Conservation (phyloP, 1,284 basidiomycete species). For the Microbotryomycetes sp. region DNA sequence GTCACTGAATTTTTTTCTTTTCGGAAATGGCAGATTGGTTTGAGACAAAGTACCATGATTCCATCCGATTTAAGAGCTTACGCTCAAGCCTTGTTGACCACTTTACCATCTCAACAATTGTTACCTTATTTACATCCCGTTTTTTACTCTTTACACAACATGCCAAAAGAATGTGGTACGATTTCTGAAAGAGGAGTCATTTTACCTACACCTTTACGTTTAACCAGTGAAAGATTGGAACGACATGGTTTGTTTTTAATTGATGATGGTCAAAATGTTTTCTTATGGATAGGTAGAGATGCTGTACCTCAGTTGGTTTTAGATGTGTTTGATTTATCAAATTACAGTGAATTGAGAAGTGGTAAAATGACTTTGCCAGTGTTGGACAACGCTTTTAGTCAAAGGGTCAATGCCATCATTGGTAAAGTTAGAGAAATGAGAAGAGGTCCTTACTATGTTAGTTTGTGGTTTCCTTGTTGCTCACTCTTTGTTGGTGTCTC, state of each 20-base stretch:
- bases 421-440: constrained; percentile 82
- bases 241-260: constrained; percentile 94
- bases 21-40: constrained; percentile 58
- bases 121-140: constrained; percentile 90
- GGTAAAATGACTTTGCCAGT: constrained; percentile 82
- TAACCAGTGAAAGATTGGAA: constrained; percentile 88
- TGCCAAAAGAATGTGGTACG: constrained; percentile 75
- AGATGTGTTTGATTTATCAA: constrained; percentile 90
- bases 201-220: constrained; percentile 77
- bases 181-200: constrained; percentile 74
- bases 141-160: constrained; percentile 95
- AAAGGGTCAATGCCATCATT: constrained; percentile 85
- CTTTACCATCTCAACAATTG: constrained; percentile 81
- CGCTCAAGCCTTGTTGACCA: constrained; percentile 85
- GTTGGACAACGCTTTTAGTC: constrained; percentile 86
- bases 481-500: not conserved
- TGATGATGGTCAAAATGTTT: constrained; percentile 95
- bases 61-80: constrained; percentile 94
- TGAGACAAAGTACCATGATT: constrained; percentile 91
- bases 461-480: constrained; percentile 36
- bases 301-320: constrained; percentile 87
- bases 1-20: not conserved
- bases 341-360: constrained; percentile 77
- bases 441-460: constrained; percentile 67
- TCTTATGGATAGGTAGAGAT: constrained; percentile 95